phyloP scores from a whole-genome alignment of 2,329 filamentous ascomycete species.

The Monosporascus ibericus region DNA sequence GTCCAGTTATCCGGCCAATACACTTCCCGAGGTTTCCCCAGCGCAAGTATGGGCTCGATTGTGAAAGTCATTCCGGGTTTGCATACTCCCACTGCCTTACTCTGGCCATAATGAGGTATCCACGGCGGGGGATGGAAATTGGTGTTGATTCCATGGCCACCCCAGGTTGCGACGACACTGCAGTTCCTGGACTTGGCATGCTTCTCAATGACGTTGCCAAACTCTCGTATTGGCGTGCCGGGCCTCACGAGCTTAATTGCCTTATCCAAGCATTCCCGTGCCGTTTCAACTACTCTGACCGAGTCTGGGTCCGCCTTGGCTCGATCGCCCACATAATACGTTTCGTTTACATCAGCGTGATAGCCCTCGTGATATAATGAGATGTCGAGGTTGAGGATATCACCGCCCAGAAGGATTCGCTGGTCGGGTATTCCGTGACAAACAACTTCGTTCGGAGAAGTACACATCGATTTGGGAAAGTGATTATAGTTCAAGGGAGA shows the following conservation, averaged over 20 bases:
- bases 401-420: conserved; percentile 75
- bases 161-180: conserved; percentile 87
- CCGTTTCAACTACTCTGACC: conserved; percentile 81
- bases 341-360: conserved; percentile 93
- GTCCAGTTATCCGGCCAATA: conserved; percentile 99
- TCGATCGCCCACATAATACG: conserved; percentile 89
- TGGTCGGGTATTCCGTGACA: conserved; percentile 96
- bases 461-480: conserved; percentile 96
- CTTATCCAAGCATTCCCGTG: conserved; percentile 82
- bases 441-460: conserved; percentile 90
- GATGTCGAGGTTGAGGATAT: conserved; percentile 94
- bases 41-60: conserved; percentile 93
- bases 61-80: conserved; percentile 97
- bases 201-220: conserved; percentile 89
- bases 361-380: conserved; percentile 88
- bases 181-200: conserved; percentile 76
- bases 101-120: conserved; percentile 93
- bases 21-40: conserved; percentile 81
- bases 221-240: conserved; percentile 81
- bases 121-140: conserved; percentile 90
- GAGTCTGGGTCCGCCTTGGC: conserved; percentile 73
- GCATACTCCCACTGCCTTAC: conserved; percentile 86
- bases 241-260: conserved; percentile 86
- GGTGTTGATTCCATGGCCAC: conserved; percentile 86
- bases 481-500: conserved; percentile 88